These are phyloP conservation scores for Petasospora fabianii DNA, from an alignment of 1,139 yeast genomes.

Conservation along the genomic window DNA sequence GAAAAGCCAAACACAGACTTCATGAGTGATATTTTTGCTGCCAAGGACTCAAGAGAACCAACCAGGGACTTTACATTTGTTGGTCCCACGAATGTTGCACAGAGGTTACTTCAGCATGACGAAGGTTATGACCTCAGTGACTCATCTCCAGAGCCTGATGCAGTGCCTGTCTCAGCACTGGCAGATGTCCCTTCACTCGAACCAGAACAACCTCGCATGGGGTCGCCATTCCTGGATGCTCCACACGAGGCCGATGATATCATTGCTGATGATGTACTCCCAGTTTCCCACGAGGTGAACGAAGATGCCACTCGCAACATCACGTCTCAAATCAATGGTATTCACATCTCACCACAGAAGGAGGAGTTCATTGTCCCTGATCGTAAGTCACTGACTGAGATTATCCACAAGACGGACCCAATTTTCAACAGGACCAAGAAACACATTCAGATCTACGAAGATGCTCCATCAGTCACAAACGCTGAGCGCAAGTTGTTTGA, in stretches of 20 bases:
- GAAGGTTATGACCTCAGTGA: slow-evolving; percentile 6
- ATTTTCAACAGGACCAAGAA: slow-evolving; percentile 19
- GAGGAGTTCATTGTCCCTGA: slow-evolving; percentile 10
- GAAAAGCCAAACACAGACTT: slow-evolving; percentile 15
- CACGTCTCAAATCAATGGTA: slow-evolving; percentile 20
- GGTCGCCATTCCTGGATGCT: slow-evolving; percentile 24
- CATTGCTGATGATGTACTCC: neutral
- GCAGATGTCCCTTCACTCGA: slow-evolving; percentile 1
- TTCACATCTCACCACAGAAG: slow-evolving; percentile 27
- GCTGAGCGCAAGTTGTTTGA: slow-evolving; percentile 18
- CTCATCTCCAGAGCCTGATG: slow-evolving; percentile 9
- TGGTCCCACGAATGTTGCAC: slow-evolving; percentile 18
- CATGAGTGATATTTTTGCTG: slow-evolving; percentile 25
- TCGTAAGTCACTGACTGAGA: slow-evolving; percentile 16
- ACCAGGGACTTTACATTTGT: slow-evolving; percentile 9
- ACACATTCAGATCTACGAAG: slow-evolving; percentile 25
- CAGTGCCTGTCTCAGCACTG: neutral
- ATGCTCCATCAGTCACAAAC: slow-evolving; percentile 9
- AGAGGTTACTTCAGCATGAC: slow-evolving; percentile 33
- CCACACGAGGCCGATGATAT: slow-evolving; percentile 16
- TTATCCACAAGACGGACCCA: slow-evolving; percentile 28
- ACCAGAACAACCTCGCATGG: slow-evolving; percentile 3
- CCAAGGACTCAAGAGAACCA: slow-evolving; percentile 7
- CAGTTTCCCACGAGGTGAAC: slow-evolving; percentile 1
- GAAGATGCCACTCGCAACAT: slow-evolving; percentile 23